A percentile compares a stretch with the other conserved stretches of the same genome.
Evolutionary conservation across 768 basidiomycete genomes (phyloP).

Genomic region (Russula ochroleuca): DNA sequence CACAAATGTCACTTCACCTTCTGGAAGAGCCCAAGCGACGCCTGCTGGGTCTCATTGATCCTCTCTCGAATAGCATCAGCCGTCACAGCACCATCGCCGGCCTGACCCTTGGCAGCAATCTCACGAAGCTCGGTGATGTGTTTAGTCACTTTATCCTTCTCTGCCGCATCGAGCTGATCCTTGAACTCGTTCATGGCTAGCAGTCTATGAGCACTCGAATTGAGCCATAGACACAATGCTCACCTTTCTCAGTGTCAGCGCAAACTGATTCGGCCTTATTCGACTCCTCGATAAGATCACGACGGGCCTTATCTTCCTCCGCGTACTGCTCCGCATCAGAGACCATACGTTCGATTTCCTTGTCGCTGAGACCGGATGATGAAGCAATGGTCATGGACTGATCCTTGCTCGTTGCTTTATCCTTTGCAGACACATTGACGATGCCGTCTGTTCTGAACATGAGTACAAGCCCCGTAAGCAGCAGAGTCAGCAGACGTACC

Average conservation of each 20-base stretch:
- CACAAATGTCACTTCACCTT: constrained; percentile 42
- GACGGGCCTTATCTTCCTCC: constrained; percentile 86
- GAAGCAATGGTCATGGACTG: constrained; percentile 98
- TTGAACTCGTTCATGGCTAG: constrained; percentile 95
- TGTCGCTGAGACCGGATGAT: constrained; percentile 92
- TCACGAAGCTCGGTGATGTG: constrained; percentile 86
- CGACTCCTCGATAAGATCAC: constrained; percentile 86
- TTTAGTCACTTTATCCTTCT: constrained; percentile 91
- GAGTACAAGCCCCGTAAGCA: constrained; percentile 3
- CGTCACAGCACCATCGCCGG: constrained; percentile 73
- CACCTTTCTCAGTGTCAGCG: constrained; percentile 93
- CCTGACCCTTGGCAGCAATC: constrained; percentile 84
- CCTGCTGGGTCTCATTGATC: constrained; percentile 90
- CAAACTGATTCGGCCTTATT: constrained; percentile 96
- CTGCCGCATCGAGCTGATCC: constrained; percentile 86
- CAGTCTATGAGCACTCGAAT: constrained; percentile 6
- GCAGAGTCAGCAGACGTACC: constrained; percentile 42
- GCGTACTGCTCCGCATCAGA: constrained; percentile 90
- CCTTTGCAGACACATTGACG: constrained; percentile 95
- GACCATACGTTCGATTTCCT: constrained; percentile 97
- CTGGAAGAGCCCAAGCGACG: constrained; percentile 95
- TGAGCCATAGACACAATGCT: constrained; percentile 22
- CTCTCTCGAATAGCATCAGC: constrained; percentile 88
- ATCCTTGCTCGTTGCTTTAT: constrained; percentile 86
- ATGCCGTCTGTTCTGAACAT: constrained; percentile 64